phyloP scores from a whole-genome alignment of 306 rosid genomes.

The Erythrophleum fordii region DNA sequence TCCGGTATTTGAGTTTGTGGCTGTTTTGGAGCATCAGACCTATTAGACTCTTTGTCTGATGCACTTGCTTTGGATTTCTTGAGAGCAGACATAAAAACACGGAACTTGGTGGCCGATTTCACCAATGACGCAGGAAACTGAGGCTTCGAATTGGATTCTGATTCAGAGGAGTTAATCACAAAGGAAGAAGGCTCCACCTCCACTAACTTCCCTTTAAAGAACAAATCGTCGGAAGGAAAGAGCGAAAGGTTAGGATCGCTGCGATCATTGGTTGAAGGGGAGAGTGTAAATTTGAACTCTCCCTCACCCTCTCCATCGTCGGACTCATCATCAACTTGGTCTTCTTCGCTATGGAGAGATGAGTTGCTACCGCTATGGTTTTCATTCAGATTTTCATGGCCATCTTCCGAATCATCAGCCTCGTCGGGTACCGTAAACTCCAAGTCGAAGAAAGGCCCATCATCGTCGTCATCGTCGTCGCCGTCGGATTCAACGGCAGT shows the following conservation, averaged over 20 bases:
- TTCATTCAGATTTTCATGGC: slow-evolving; percentile 21
- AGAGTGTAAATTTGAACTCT: slow-evolving; percentile 79
- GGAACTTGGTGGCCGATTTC: slow-evolving; percentile 87
- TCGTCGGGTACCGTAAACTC: slow-evolving; percentile 79
- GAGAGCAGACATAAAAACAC: slow-evolving; percentile 80
- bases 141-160: slow-evolving; percentile 65
- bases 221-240: slow-evolving; percentile 76
- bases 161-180: slow-evolving; percentile 50
- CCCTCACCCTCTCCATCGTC: slow-evolving; percentile 49
- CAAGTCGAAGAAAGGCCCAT: slow-evolving; percentile 92
- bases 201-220: slow-evolving; percentile 76
- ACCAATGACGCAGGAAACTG: slow-evolving; percentile 67
- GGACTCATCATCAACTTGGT: slow-evolving; percentile 30
- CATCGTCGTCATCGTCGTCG: slow-evolving; percentile 49
- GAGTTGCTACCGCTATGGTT: background rate
- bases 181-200: slow-evolving; percentile 63
- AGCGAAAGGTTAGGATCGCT: slow-evolving; percentile 67
- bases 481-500: slow-evolving; percentile 38
- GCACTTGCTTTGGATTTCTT: slow-evolving; percentile 60
- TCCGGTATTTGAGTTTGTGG: slow-evolving; percentile 16
- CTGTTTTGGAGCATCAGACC: slow-evolving; percentile 37
- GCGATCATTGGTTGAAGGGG: slow-evolving; percentile 73
- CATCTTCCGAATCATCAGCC: slow-evolving; percentile 41
- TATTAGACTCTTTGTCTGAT: slow-evolving; percentile 47
- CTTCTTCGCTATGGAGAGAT: background rate